Evolutionary conservation across 176 grass and related monocot species (phyloP).

Genomic region (Raddia distichophylla): DNA sequence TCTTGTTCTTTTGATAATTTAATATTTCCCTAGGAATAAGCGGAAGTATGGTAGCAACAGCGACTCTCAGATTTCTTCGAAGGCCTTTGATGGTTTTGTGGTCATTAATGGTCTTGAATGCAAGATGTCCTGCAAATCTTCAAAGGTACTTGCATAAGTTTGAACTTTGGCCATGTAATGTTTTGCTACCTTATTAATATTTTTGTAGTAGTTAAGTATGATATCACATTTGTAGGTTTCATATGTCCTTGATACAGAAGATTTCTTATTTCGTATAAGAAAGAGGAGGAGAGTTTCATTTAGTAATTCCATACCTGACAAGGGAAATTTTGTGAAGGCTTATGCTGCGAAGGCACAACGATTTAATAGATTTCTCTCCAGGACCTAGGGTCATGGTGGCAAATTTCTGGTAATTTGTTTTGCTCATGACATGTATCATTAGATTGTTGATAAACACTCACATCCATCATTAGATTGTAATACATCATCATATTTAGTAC

Average conservation of each 20-base stretch:
- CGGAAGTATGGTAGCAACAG: constrained; percentile 43
- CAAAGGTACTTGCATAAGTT: constrained; percentile 55
- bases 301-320: constrained; percentile 6
- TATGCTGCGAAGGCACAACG: constrained; percentile 31
- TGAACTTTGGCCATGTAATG: not conserved
- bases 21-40: constrained; percentile 59
- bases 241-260: constrained; percentile 79
- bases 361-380: constrained; percentile 48
- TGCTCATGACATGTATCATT: not conserved
- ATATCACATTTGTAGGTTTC: constrained; percentile 41
- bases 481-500: not conserved
- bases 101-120: constrained; percentile 78
- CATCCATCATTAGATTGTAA: not conserved
- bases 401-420: constrained; percentile 39
- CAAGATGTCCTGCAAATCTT: constrained; percentile 64
- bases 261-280: constrained; percentile 58
- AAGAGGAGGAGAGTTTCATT: constrained; percentile 53
- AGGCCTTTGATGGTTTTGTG: constrained; percentile 48
- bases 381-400: constrained; percentile 20
- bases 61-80: constrained; percentile 38
- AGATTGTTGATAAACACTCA: not conserved
- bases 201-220: constrained; percentile 6
- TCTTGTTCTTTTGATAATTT: constrained; percentile 34
- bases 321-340: constrained; percentile 1
- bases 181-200: not conserved